phyloP scores from a whole-genome alignment of 2,329 filamentous ascomycete species.

The Pezicula carpinea region DNA sequence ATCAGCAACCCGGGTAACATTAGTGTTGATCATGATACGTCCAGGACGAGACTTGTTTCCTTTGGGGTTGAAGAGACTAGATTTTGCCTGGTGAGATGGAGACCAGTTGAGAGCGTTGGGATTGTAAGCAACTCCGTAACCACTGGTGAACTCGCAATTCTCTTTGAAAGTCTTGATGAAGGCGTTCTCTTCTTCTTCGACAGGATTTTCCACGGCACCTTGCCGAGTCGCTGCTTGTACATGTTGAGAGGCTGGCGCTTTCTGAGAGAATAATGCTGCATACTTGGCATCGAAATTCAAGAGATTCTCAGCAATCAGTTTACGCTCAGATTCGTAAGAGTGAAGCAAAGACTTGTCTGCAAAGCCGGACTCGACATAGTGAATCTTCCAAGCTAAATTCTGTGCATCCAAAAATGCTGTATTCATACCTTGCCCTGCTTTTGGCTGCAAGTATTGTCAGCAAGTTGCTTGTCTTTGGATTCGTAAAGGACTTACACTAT shows the following conservation, averaged over 20 bases:
- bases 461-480: slow-evolving; percentile 37
- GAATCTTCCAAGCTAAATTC: slow-evolving; percentile 95
- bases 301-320: slow-evolving; percentile 76
- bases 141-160: slow-evolving; percentile 85
- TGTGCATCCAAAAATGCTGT: slow-evolving; percentile 75
- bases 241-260: slow-evolving; percentile 67
- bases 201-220: slow-evolving; percentile 26
- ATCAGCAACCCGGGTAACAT: slow-evolving; percentile 82
- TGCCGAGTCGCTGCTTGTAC: slow-evolving; percentile 58
- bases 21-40: slow-evolving; percentile 69
- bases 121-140: slow-evolving; percentile 84
- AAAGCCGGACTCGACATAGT: slow-evolving; percentile 80
- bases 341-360: slow-evolving; percentile 69
- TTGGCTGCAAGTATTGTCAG: slow-evolving; percentile 59
- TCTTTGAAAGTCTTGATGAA: slow-evolving; percentile 91
- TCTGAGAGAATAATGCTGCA: slow-evolving; percentile 81
- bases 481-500: slow-evolving; percentile 51
- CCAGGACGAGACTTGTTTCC: slow-evolving; percentile 67
- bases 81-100: slow-evolving; percentile 64
- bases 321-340: slow-evolving; percentile 85
- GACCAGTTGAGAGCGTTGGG: slow-evolving; percentile 85
- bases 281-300: slow-evolving; percentile 86
- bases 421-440: slow-evolving; percentile 78
- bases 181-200: slow-evolving; percentile 57
- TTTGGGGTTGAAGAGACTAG: slow-evolving; percentile 62